A percentile compares a stretch with the other conserved stretches of the same genome.
Conservation (phyloP, 129 eudicot genomes). For the Erigeron canadensis region DNA sequence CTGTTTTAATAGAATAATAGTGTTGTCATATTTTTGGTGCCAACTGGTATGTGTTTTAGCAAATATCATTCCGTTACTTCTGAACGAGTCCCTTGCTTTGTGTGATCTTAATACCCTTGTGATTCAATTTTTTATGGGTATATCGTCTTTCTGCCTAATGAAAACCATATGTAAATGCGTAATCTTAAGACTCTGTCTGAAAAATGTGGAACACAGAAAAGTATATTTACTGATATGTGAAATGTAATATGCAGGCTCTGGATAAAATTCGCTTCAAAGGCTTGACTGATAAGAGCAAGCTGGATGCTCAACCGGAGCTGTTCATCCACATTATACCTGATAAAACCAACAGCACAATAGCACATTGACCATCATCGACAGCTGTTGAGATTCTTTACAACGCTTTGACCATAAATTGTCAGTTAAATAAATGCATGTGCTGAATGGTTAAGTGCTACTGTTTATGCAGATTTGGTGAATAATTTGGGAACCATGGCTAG, state of each 20-base stretch:
- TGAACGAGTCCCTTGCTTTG: neutral
- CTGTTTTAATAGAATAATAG: too few species aligned
- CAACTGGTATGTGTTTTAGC: too few species aligned
- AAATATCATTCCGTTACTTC: too few species aligned
- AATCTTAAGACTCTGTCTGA: too few species aligned
- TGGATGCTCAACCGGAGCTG: slow-evolving; percentile 43
- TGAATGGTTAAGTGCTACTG: neutral
- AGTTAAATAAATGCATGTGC: neutral
- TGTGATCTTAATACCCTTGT: too few species aligned
- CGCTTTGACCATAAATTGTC: neutral
- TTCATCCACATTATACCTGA: slow-evolving; percentile 37
- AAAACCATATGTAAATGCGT: neutral
- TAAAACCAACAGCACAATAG: slow-evolving; percentile 39
- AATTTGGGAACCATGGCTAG: slow-evolving; percentile 75
- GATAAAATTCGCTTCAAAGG: slow-evolving; percentile 84
- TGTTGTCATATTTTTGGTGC: too few species aligned
- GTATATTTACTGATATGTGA: neutral
- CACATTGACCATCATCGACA: slow-evolving; percentile 19
- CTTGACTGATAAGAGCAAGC: slow-evolving; percentile 55
- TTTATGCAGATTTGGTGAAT: slow-evolving; percentile 59
- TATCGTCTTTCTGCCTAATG: neutral
- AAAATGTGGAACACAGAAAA: neutral
- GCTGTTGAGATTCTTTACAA: slow-evolving; percentile 47
- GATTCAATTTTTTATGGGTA: too few species aligned
- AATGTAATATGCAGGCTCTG: slow-evolving; percentile 15